Conservation (phyloP, 148 eudicot species). For the Heliamphora exappendiculata region DNA sequence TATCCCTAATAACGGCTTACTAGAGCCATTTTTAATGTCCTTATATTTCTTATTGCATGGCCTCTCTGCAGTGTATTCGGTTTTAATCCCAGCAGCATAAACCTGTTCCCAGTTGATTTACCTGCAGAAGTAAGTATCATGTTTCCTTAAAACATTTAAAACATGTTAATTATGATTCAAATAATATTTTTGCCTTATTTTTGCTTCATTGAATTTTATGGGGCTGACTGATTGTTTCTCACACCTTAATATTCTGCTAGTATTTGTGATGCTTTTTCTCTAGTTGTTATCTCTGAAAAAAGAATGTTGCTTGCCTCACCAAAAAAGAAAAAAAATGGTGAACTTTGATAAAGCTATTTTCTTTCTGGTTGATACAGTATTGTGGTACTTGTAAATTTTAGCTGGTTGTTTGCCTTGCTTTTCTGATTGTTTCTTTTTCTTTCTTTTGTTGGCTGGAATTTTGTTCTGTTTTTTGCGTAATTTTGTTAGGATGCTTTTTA, state of each 20-base stretch:
- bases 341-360: background rate
- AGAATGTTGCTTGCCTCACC: background rate
- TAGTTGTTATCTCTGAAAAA: background rate
- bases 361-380: background rate
- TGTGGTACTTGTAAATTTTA: background rate
- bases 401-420: background rate
- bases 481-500: background rate
- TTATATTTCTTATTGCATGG: constrained; percentile 1
- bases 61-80: constrained; percentile 52
- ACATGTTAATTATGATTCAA: background rate
- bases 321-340: background rate
- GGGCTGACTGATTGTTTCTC: constrained; percentile 1
- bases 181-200: background rate
- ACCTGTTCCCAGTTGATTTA: constrained; percentile 52
- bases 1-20: too few relatives aligned
- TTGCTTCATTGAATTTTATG: background rate
- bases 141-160: background rate
- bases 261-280: background rate
- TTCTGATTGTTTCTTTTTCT: background rate
- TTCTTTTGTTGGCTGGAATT: background rate
- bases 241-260: background rate
- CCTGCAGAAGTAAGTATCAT: constrained; percentile 44
- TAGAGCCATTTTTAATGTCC: background rate
- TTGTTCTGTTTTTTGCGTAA: background rate
- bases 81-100: constrained; percentile 63